phyloP scores from a whole-genome alignment of 2,329 filamentous ascomycete genomes.

The Calonectria hawksworthii region DNA sequence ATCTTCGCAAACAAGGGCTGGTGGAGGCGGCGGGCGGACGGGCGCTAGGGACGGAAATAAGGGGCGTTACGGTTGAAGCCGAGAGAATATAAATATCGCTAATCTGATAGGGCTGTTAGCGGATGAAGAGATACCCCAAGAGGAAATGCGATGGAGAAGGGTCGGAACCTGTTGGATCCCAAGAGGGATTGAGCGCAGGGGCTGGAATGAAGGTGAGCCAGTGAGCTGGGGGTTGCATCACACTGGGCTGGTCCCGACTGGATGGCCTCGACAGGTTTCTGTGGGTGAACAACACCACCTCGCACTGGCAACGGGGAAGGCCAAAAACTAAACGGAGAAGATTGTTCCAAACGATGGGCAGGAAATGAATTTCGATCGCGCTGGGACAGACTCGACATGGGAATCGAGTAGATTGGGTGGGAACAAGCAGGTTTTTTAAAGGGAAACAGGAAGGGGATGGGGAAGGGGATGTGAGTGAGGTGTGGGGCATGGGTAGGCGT shows the following conservation, averaged over 20 bases:
- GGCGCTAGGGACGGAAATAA: constrained; percentile 6
- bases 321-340: neutral
- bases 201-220: neutral
- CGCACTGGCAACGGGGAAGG: neutral
- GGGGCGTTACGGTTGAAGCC: neutral
- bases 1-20: neutral
- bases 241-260: constrained; percentile 1
- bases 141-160: neutral
- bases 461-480: neutral
- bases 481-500: neutral
- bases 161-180: neutral
- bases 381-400: neutral
- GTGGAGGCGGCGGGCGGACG: neutral
- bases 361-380: neutral
- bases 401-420: constrained; percentile 2
- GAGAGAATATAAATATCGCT: neutral
- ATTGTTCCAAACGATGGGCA: neutral
- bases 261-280: constrained; percentile 4
- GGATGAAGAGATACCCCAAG: neutral
- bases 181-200: constrained; percentile 4
- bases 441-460: neutral
- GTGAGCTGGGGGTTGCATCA: constrained; percentile 15
- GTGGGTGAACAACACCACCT: constrained; percentile 21
- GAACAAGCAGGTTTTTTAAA: constrained; percentile 18
- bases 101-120: constrained; percentile 29